Conservation (phyloP, 148 eudicot genomes). For the Chenopodium album region DNA sequence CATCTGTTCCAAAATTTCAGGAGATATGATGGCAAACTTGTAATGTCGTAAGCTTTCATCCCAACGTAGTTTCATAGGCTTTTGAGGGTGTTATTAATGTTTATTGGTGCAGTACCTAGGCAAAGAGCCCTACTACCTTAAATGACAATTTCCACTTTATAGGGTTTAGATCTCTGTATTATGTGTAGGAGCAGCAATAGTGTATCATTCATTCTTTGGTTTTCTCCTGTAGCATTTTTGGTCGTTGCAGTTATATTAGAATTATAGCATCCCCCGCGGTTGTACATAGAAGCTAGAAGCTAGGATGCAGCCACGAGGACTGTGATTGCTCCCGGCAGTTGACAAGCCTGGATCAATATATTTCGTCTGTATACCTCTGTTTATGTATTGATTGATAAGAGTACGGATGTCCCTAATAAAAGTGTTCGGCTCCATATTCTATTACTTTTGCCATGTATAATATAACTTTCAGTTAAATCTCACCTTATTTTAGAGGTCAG, state of each 20-base stretch:
- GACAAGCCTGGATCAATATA: conserved; percentile 16
- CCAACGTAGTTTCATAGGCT: conserved; percentile 16
- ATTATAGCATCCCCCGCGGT: conserved; percentile 15
- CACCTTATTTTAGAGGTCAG: no score
- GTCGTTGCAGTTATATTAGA: background rate
- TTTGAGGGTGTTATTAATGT: background rate
- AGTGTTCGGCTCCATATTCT: background rate
- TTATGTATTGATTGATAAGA: conserved; percentile 21
- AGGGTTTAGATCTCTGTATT: conserved; percentile 6
- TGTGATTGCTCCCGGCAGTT: background rate
- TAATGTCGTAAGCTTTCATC: background rate
- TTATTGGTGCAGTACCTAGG: background rate
- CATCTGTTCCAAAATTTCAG: conserved; percentile 27
- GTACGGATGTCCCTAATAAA: conserved; percentile 7
- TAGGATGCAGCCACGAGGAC: conserved; percentile 18
- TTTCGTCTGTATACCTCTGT: conserved; percentile 22
- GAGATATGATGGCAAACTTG: conserved; percentile 20
- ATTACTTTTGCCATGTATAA: background rate
- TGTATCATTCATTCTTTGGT: conserved; percentile 17
- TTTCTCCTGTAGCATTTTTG: background rate
- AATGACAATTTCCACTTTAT: conserved; percentile 19
- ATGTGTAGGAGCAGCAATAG: conserved; percentile 9
- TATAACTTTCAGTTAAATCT: no score
- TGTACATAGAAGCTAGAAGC: conserved; percentile 31
- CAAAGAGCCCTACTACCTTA: background rate